Conservation (phyloP, 768 basidiomycete genomes). For the Leccinum pellstonianum region DNA sequence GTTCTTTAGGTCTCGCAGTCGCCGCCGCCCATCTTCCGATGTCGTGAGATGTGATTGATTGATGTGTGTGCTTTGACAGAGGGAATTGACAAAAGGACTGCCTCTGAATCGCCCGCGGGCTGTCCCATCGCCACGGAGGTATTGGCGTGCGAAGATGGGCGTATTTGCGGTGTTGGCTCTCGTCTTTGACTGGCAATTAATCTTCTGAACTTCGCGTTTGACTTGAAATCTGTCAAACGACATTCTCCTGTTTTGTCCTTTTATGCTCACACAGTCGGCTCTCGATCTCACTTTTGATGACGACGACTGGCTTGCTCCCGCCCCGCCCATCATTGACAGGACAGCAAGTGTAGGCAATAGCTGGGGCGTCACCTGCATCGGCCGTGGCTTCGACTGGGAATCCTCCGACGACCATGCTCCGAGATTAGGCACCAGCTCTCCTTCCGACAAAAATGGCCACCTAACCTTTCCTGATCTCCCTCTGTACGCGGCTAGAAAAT, state of each 20-base stretch:
- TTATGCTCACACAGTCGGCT: conserved; percentile 59
- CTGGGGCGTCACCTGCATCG: conserved; percentile 85
- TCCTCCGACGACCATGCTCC: conserved; percentile 37
- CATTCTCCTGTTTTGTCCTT: neutral
- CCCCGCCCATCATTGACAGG: conserved; percentile 52
- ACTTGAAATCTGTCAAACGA: neutral
- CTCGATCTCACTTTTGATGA: conserved; percentile 67
- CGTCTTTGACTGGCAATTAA: neutral
- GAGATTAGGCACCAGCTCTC: conserved; percentile 1
- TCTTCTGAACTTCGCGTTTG: conserved; percentile 1
- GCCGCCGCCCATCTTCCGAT: neutral
- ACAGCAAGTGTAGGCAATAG: conserved; percentile 70
- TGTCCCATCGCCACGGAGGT: neutral
- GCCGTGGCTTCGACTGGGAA: conserved; percentile 79
- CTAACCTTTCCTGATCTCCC: conserved; percentile 17
- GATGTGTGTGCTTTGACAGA: neutral
- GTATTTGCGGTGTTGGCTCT: conserved; percentile 3
- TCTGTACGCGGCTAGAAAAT: conserved; percentile 7
- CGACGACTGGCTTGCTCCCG: conserved; percentile 63
- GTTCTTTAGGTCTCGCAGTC: neutral
- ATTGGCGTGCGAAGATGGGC: conserved; percentile 15
- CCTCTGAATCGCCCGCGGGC: neutral
- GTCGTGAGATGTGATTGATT: neutral
- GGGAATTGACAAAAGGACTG: neutral
- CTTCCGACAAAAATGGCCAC: conserved; percentile 11